Conservation (phyloP, 768 basidiomycete genomes). For the Termitomyces heimii region DNA sequence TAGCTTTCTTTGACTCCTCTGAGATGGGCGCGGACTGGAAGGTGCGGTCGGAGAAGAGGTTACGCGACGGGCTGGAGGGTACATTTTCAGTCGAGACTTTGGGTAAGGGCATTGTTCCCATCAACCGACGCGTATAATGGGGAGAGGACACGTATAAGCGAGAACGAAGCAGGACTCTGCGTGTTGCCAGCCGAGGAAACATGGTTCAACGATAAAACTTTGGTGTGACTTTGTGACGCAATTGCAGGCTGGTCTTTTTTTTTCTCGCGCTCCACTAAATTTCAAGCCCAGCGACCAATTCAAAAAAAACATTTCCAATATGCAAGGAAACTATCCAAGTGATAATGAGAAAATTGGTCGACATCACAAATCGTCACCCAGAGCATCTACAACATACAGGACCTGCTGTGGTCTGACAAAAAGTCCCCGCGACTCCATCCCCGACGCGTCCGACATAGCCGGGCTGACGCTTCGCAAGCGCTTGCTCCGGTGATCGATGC, state of each 20-base stretch:
- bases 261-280: too few relatives aligned
- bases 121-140: too few relatives aligned
- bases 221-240: background rate
- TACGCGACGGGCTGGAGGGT: constrained; percentile 8
- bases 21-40: constrained; percentile 33
- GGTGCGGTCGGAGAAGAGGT: constrained; percentile 25
- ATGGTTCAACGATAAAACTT: background rate
- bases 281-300: too few relatives aligned
- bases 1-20: constrained; percentile 30
- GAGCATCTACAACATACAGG: constrained; percentile 81
- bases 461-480: constrained; percentile 71
- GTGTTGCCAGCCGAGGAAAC: background rate
- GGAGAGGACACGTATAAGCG: background rate
- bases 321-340: background rate
- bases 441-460: constrained; percentile 46
- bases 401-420: constrained; percentile 87
- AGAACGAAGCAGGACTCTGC: background rate
- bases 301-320: too few relatives aligned
- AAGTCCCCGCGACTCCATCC: constrained; percentile 60
- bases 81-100: background rate
- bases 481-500: constrained; percentile 51
- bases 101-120: background rate
- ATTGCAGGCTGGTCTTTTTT: too few relatives aligned
- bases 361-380: constrained; percentile 54
- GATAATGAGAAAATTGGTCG: background rate